A percentile compares a stretch with the other conserved stretches of the same genome.
Conservation (phyloP, 352 stramenopile genomes). For the Bremia lactucae region DNA sequence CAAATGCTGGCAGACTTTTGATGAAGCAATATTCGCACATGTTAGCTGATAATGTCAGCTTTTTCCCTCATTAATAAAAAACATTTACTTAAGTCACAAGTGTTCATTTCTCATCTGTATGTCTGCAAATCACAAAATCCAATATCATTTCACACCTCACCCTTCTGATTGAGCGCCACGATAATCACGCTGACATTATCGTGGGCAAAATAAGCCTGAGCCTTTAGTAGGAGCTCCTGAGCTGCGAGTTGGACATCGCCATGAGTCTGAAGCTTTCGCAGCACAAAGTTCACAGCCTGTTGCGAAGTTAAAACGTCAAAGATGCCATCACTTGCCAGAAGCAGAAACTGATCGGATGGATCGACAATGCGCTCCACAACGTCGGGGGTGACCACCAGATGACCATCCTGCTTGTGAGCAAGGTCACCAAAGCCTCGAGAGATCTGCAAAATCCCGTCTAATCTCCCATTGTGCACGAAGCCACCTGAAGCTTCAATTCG, state of each 20-base stretch:
- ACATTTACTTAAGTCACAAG: too few relatives aligned
- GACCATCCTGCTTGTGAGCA: conserved; percentile 82
- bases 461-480: conserved; percentile 81
- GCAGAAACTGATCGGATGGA: conserved; percentile 78
- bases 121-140: too few relatives aligned
- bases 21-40: too few relatives aligned
- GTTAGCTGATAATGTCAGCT: too few relatives aligned
- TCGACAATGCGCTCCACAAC: conserved; percentile 56
- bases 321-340: conserved; percentile 86
- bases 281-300: conserved; percentile 85
- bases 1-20: too few relatives aligned
- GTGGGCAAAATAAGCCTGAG: conserved; percentile 82
- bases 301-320: conserved; percentile 88
- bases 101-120: too few relatives aligned
- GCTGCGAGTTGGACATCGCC: conserved; percentile 84
- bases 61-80: too few relatives aligned
- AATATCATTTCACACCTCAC: conserved; percentile 22
- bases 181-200: conserved; percentile 89
- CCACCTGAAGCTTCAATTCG: conserved; percentile 74
- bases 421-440: conserved; percentile 85
- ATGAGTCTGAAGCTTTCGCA: conserved; percentile 77
- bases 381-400: conserved; percentile 76
- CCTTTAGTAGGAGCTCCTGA: conserved; percentile 81
- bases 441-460: conserved; percentile 83
- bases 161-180: conserved; percentile 70